phyloP scores from a whole-genome alignment of 1,284 basidiomycete genomes.

The Puccinia coronata region DNA sequence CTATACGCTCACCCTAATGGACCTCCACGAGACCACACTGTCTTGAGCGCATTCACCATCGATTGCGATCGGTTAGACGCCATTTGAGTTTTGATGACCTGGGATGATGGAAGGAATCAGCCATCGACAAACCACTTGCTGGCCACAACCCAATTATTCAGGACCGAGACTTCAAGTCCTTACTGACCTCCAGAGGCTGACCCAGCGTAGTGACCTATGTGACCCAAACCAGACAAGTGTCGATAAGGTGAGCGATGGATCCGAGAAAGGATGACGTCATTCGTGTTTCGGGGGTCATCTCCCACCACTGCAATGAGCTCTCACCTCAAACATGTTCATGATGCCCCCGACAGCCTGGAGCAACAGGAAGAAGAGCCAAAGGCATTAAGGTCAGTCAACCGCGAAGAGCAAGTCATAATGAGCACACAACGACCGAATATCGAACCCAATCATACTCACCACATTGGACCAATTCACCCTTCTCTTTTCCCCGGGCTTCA shows the following conservation, averaged over 20 bases:
- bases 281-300: neutral
- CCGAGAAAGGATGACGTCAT: neutral
- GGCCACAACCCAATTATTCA: neutral
- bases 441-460: constrained; percentile 69
- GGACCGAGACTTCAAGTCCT: neutral
- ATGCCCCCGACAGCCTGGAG: constrained; percentile 67
- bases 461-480: constrained; percentile 93
- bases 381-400: neutral
- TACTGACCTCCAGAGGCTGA: constrained; percentile 81
- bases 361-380: neutral
- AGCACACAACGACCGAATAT: neutral
- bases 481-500: constrained; percentile 65
- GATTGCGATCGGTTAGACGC: constrained; percentile 86
- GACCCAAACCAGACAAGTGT: neutral
- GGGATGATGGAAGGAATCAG: neutral
- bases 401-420: neutral
- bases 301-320: neutral
- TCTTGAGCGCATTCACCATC: constrained; percentile 81
- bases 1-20: constrained; percentile 66
- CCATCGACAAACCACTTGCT: neutral
- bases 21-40: constrained; percentile 90
- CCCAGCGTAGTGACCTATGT: constrained; percentile 83
- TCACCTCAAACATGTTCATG: constrained; percentile 65
- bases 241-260: neutral
- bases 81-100: constrained; percentile 94